Percentiles rank a stretch among this genome's conserved stretches.
Conservation (phyloP, 1,284 basidiomycete genomes). For the Ustilago tritici region DNA sequence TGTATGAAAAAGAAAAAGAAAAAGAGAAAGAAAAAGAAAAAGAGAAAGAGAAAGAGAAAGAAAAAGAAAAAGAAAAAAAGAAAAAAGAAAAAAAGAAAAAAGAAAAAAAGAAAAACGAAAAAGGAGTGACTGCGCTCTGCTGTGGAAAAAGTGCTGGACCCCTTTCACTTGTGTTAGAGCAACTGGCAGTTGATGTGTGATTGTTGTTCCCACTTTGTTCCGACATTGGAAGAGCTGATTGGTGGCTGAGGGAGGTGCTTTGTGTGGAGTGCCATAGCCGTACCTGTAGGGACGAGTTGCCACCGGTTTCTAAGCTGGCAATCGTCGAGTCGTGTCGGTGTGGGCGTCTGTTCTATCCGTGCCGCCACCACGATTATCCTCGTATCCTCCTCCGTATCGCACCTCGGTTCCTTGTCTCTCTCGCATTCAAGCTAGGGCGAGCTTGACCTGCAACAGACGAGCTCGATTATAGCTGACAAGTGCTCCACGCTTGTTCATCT, state of each 20-base stretch:
- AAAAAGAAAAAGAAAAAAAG: not conserved
- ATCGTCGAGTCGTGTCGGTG: not conserved
- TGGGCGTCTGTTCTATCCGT: not conserved
- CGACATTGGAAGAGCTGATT: not conserved
- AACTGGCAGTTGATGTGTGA: not conserved
- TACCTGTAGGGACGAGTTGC: not conserved
- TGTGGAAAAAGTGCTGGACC: not conserved
- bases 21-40: not conserved
- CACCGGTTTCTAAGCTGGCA: not conserved
- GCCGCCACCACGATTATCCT: conserved; percentile 12
- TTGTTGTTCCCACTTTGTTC: not conserved
- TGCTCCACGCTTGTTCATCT: not conserved
- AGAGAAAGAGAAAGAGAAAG: not conserved
- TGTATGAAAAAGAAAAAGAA: not conserved
- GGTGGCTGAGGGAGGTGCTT: not conserved
- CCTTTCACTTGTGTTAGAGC: not conserved
- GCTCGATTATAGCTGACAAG: not conserved
- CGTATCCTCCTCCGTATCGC: conserved; percentile 1
- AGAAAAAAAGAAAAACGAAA: too few species aligned
- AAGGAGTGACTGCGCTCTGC: not conserved
- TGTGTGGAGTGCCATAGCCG: not conserved
- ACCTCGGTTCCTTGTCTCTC: conserved; percentile 1
- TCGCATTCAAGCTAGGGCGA: conserved; percentile 16
- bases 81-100: not conserved
- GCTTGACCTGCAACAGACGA: conserved; percentile 10